Base-by-base conservation (phyloP, 345 rosid species). In the Erodium maritimum region DNA sequence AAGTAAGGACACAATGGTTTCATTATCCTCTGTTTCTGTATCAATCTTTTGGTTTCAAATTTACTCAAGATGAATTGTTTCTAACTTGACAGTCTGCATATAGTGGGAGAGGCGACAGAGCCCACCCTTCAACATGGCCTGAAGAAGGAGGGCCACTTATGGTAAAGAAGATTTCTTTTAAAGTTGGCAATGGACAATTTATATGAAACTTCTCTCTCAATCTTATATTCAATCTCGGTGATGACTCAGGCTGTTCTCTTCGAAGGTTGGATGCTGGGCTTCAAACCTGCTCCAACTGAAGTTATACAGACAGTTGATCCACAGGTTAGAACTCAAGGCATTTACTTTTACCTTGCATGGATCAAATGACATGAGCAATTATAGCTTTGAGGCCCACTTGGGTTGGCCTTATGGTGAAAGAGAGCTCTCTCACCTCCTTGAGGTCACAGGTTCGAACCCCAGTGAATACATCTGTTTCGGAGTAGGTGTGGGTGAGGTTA, bases 241-340 rank as follows among this genome's bases (percentile, higher is more conserved):
- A 61, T 67, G 53, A 34, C 67, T 58, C 64, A 87, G 97, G 97
- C 77, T 63, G 69, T 90, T 65, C 76, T 94, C 50, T 94, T 81
- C 51, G 99, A 94, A 73, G 99, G 97, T 42, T 94, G 99, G 99
- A 90, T 94, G 97, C 97, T 85, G 54, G 97, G 99, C 52, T 94
- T 94, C 69, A 90, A 79, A 60, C 95, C 97, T 10, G 65, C 78
- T 70, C 84, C 96, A 0, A 19, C 50, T 8, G 86, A 85, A 59
- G 78, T 53, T 48, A 87, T 85, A 61, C 72, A 61, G 77, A 83
- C 87, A 23, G 85, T 94, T 58, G 95, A 90, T 70, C 88, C 89
- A 7, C 99, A 88, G 95, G 99, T 93, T 60, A 52, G 60, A 23
- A 45, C 53, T 53, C 17, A 11, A 54, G 50, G 51, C 51, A 20